Conservation (phyloP, 306 rosid species). For the Prunus armeniaca region DNA sequence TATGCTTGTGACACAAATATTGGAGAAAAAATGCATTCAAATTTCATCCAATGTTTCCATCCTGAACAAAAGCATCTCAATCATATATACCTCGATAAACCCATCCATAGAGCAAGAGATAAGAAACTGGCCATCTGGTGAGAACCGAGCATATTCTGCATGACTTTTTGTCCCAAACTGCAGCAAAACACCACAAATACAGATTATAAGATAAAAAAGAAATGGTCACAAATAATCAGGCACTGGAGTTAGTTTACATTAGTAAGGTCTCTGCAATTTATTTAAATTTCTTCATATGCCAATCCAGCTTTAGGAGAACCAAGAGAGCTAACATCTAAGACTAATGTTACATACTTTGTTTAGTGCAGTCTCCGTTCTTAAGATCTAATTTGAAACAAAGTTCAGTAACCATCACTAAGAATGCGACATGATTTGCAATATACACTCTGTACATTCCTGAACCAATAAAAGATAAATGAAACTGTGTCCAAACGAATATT, state of each 20-base stretch:
- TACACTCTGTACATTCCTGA: not conserved
- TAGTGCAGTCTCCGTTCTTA: not conserved
- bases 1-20: conserved; percentile 10
- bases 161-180: conserved; percentile 97
- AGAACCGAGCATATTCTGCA: conserved; percentile 94
- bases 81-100: conserved; percentile 76
- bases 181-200: not conserved
- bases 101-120: conserved; percentile 96
- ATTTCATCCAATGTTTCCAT: conserved; percentile 2
- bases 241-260: not conserved
- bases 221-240: not conserved
- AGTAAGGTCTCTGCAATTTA: not conserved
- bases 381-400: not conserved
- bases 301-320: not conserved
- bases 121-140: conserved; percentile 99
- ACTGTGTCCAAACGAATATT: not conserved
- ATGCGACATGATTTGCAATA: not conserved
- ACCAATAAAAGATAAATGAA: not conserved
- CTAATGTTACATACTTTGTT: not conserved
- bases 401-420: conserved; percentile 2
- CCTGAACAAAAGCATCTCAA: conserved; percentile 11
- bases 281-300: not conserved
- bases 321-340: not conserved
- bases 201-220: not conserved
- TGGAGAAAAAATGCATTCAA: conserved; percentile 15